These are phyloP conservation scores for Astrothelium subdiscretum DNA, from an alignment of 495 filamentous ascomycete genomes.

Conservation along the genomic window DNA sequence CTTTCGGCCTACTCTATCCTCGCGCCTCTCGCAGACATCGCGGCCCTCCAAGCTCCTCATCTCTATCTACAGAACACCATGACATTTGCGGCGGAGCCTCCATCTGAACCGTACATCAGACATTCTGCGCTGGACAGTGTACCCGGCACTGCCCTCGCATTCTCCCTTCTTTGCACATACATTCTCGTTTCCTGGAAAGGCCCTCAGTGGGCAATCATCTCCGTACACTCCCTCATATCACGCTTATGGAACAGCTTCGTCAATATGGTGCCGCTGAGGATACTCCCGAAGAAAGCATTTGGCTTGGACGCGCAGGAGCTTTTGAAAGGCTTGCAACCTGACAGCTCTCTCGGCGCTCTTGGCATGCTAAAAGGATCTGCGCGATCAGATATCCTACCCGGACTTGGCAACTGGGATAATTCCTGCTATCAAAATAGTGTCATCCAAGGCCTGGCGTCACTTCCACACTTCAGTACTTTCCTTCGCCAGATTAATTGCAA, in stretches of 20 bases:
- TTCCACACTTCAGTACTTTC: conserved; percentile 48
- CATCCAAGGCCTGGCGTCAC: conserved; percentile 69
- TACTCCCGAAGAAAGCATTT: conserved; percentile 41
- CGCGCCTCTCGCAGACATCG: neutral
- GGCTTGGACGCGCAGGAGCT: conserved; percentile 48
- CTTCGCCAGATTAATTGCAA: conserved; percentile 31
- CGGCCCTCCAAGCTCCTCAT: neutral
- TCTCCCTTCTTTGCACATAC: neutral
- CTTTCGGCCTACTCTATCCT: no score
- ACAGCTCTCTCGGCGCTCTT: conserved; percentile 33
- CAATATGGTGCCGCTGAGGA: neutral
- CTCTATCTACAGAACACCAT: neutral
- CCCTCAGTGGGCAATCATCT: neutral
- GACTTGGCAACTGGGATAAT: conserved; percentile 83
- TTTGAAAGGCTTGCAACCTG: conserved; percentile 37
- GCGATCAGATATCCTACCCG: conserved; percentile 43
- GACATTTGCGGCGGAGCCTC: neutral
- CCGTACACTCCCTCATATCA: neutral
- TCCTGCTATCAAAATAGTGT: conserved; percentile 98
- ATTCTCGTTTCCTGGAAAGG: neutral
- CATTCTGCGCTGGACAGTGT: neutral
- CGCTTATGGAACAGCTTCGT: neutral
- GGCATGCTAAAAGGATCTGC: conserved; percentile 29
- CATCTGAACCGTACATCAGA: neutral
- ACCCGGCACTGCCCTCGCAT: neutral